Conservation (phyloP, 345 rosid species). For the Heritiera littoralis region DNA sequence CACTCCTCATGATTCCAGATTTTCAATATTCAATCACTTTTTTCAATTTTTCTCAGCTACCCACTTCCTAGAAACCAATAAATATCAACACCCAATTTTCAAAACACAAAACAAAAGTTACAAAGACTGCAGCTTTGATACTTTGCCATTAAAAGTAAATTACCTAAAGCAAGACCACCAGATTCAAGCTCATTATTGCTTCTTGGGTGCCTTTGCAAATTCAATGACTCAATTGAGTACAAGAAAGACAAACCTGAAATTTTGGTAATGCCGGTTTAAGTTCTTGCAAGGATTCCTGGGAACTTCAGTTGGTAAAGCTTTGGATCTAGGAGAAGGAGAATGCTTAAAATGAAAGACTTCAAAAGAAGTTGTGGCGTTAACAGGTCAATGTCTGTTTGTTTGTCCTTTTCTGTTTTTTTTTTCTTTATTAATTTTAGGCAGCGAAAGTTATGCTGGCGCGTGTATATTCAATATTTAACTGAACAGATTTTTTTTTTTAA, state of each 20-base stretch:
- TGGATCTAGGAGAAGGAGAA: constrained; percentile 10
- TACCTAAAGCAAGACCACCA: background rate
- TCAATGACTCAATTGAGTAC: background rate
- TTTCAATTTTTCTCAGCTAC: constrained; percentile 18
- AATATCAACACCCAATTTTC: constrained; percentile 13
- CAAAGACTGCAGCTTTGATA: constrained; percentile 21
- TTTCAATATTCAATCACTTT: constrained; percentile 16
- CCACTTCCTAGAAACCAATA: constrained; percentile 23
- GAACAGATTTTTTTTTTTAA: too few relatives aligned
- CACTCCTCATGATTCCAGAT: constrained; percentile 34
- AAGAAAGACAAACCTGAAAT: constrained; percentile 11
- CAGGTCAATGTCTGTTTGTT: background rate
- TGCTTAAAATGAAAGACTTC: constrained; percentile 14
- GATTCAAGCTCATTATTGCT: background rate
- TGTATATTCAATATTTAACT: too few relatives aligned
- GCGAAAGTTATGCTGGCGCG: background rate
- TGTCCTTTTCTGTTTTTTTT: background rate
- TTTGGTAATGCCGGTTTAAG: background rate
- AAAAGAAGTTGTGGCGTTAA: background rate
- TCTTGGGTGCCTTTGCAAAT: constrained; percentile 3
- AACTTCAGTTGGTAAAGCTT: background rate
- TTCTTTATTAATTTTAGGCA: background rate
- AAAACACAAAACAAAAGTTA: background rate
- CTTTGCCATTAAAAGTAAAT: background rate
- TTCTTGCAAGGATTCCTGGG: background rate